Evolutionary conservation across 768 basidiomycete genomes (phyloP).

Genomic region (Albatrellus ellisii): DNA sequence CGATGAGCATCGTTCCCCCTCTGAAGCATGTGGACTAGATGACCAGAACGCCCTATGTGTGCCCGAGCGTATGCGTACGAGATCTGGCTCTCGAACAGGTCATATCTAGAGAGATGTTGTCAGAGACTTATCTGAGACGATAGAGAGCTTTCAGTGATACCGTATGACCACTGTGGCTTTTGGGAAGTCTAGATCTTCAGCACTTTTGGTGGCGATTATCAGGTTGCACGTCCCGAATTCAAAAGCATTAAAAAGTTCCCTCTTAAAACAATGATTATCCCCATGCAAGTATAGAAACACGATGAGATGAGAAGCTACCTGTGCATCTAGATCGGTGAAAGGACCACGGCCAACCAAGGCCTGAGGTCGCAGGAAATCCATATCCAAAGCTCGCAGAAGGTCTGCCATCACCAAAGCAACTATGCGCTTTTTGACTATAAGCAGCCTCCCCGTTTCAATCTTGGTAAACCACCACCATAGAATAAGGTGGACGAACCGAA

Average conservation of each 20-base stretch:
- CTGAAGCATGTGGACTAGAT: constrained; percentile 53
- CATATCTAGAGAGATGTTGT: constrained; percentile 28
- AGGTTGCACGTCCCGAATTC: constrained; percentile 46
- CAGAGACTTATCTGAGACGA: not conserved
- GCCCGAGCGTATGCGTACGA: constrained; percentile 44
- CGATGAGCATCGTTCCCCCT: constrained; percentile 42
- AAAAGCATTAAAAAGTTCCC: constrained; percentile 37
- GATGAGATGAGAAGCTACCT: constrained; percentile 16
- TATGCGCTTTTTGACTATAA: constrained; percentile 36
- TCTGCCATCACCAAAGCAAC: constrained; percentile 49
- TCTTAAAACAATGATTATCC: constrained; percentile 16
- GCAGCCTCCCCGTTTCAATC: constrained; percentile 7
- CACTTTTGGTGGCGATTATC: constrained; percentile 42
- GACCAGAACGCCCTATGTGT: constrained; percentile 33
- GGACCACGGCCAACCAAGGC: constrained; percentile 28
- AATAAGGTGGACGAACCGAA: constrained; percentile 32
- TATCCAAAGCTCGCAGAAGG: constrained; percentile 39
- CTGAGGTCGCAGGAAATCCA: constrained; percentile 43
- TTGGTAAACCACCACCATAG: not conserved
- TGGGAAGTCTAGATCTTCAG: constrained; percentile 49
- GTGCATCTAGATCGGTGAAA: constrained; percentile 20
- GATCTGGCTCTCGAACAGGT: constrained; percentile 48
- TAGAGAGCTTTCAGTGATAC: constrained; percentile 23
- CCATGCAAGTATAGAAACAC: not conserved
- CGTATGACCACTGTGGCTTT: constrained; percentile 46